Evolutionary conservation across 2,329 filamentous ascomycete genomes (phyloP).

Genomic region (Penicillium sp.): DNA sequence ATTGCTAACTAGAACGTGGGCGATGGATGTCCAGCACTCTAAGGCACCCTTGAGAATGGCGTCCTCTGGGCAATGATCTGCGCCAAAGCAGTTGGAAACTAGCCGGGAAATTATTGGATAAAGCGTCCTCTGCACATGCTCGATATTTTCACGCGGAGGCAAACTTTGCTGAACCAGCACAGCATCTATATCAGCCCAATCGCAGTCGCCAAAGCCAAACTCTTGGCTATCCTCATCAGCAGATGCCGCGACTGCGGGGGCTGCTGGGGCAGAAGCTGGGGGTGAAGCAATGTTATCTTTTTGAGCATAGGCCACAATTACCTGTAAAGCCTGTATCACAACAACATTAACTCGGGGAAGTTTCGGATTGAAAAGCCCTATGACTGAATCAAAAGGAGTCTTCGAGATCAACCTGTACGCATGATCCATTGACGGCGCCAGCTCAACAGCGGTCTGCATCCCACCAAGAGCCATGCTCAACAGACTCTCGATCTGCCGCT

Average conservation of each 20-base stretch:
- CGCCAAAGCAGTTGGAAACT: constrained; percentile 58
- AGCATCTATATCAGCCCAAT: constrained; percentile 52
- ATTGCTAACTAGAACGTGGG: constrained; percentile 45
- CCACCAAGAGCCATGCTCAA: constrained; percentile 50
- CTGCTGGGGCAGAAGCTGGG: constrained; percentile 15
- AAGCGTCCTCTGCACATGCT: constrained; percentile 41
- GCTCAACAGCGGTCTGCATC: constrained; percentile 47
- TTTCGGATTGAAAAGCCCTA: constrained; percentile 51
- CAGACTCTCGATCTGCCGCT: constrained; percentile 53
- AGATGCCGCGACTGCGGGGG: constrained; percentile 22
- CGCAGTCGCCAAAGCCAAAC: constrained; percentile 44
- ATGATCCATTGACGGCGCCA: constrained; percentile 37
- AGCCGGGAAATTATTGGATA: constrained; percentile 50
- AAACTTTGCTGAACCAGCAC: constrained; percentile 30
- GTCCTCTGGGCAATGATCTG: constrained; percentile 53
- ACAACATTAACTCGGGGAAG: constrained; percentile 42
- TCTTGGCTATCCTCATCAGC: constrained; percentile 59
- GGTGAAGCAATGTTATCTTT: constrained; percentile 26
- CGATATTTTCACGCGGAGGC: constrained; percentile 23
- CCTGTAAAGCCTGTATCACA: constrained; percentile 48
- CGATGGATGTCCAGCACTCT: constrained; percentile 53
- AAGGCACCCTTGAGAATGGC: constrained; percentile 48
- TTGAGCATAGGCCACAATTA: constrained; percentile 42
- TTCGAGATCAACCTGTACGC: constrained; percentile 43
- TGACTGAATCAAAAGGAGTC: constrained; percentile 42